phyloP scores from a whole-genome alignment of 2,329 filamentous ascomycete species.

The Paecilomyces sp. region DNA sequence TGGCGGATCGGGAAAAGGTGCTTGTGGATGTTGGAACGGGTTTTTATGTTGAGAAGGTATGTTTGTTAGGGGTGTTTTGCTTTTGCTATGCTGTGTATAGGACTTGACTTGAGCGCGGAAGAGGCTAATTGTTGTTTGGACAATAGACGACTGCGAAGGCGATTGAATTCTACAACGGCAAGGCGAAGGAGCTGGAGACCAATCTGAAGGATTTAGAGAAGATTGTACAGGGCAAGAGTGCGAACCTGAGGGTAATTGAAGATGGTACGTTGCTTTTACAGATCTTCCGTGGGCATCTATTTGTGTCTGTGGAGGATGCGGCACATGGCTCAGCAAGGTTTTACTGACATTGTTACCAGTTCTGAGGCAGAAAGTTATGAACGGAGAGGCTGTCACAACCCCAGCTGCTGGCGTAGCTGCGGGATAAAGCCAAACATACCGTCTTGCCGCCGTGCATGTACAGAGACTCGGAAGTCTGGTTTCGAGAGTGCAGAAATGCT shows the following conservation, averaged over 20 bases:
- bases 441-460: background rate
- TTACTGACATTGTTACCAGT: constrained; percentile 28
- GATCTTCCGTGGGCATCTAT: background rate
- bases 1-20: constrained; percentile 68
- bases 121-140: constrained; percentile 4
- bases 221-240: constrained; percentile 68
- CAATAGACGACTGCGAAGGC: constrained; percentile 52
- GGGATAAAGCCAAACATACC: constrained; percentile 7
- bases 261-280: constrained; percentile 56
- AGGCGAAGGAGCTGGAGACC: constrained; percentile 57
- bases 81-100: background rate
- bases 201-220: constrained; percentile 63
- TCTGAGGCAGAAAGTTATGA: constrained; percentile 46
- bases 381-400: constrained; percentile 31
- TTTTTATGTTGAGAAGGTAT: constrained; percentile 87
- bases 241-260: constrained; percentile 79
- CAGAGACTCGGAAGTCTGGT: background rate
- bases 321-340: background rate
- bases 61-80: constrained; percentile 3
- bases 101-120: background rate
- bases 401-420: constrained; percentile 23
- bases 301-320: constrained; percentile 6
- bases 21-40: constrained; percentile 91
- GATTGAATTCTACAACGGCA: constrained; percentile 59
- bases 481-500: background rate